Conservation (phyloP, 176 grass and related monocot species). For the Rhynchospora pubera region DNA sequence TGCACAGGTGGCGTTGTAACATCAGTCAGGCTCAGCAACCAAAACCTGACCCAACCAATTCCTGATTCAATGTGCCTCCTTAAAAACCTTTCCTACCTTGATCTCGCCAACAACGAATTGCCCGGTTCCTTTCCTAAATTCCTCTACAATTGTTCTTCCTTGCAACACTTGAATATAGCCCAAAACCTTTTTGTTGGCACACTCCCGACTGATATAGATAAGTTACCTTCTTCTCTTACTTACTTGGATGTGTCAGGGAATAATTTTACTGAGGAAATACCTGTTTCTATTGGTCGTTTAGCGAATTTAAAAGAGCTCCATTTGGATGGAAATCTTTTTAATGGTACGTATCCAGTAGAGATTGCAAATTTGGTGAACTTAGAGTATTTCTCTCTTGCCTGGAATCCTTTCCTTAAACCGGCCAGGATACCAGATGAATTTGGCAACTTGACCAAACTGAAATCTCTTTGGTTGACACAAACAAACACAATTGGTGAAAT, state of each 20-base stretch:
- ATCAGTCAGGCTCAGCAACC: background rate
- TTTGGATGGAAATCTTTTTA: conserved; percentile 33
- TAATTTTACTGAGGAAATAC: conserved; percentile 36
- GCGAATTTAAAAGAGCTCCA: conserved; percentile 9
- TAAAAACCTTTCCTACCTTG: background rate
- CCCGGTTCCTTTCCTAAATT: conserved; percentile 16
- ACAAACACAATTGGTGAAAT: conserved; percentile 29
- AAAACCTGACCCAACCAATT: conserved; percentile 10
- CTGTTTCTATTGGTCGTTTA: conserved; percentile 1
- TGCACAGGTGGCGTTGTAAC: conserved; percentile 26
- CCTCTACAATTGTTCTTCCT: conserved; percentile 36
- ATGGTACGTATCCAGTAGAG: conserved; percentile 32
- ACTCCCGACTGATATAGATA: conserved; percentile 27
- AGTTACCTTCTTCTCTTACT: conserved; percentile 21
- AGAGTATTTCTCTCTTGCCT: conserved; percentile 28
- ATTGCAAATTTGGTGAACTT: conserved; percentile 20
- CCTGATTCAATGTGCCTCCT: conserved; percentile 38
- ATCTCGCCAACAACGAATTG: conserved; percentile 45
- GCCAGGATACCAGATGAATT: conserved; percentile 26
- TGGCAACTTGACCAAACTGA: conserved; percentile 25
- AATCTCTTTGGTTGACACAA: conserved; percentile 13
- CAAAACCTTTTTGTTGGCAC: conserved; percentile 29
- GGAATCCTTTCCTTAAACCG: conserved; percentile 20
- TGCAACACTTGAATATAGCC: conserved; percentile 36
- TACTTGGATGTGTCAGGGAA: conserved; percentile 34